Percentiles rank a stretch among this genome's conserved stretches.
Evolutionary conservation across 805 yeast genomes (phyloP).

Genomic region (Lipomyces oligophaga): DNA sequence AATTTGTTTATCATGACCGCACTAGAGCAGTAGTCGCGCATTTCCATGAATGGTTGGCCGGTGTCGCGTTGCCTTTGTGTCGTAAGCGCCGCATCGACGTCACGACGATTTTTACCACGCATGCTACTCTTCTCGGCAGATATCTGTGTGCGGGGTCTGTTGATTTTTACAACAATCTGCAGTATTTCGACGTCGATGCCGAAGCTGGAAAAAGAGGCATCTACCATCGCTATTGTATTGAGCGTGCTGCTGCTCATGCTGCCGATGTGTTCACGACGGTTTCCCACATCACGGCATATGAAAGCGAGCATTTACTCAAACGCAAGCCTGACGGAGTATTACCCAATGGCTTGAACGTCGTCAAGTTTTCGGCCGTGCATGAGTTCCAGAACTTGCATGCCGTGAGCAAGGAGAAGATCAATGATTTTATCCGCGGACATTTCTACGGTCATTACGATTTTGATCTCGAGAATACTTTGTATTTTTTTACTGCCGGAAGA

Average conservation of each 20-base stretch:
- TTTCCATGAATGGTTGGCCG: slow-evolving; percentile 98
- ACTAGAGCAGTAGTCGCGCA: slow-evolving; percentile 89
- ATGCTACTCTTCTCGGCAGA: slow-evolving; percentile 92
- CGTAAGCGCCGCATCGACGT: slow-evolving; percentile 88
- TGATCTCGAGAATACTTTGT: slow-evolving; percentile 86
- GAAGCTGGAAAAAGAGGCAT: slow-evolving; percentile 98
- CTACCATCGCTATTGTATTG: slow-evolving; percentile 94
- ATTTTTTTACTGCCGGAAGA: slow-evolving; percentile 95
- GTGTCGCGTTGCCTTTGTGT: slow-evolving; percentile 89
- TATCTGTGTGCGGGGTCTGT: slow-evolving; percentile 95
- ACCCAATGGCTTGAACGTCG: slow-evolving; percentile 94
- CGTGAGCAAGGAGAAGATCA: slow-evolving; percentile 80
- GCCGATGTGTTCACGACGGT: slow-evolving; percentile 98
- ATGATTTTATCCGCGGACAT: slow-evolving; percentile 94
- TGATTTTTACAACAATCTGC: slow-evolving; percentile 89
- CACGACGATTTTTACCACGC: slow-evolving; percentile 94
- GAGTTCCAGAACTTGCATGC: slow-evolving; percentile 98
- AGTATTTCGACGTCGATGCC: slow-evolving; percentile 87
- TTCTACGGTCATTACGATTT: slow-evolving; percentile 96
- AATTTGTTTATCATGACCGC: slow-evolving; percentile 75
- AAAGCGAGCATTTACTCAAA: slow-evolving; percentile 85
- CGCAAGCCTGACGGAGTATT: slow-evolving; percentile 97
- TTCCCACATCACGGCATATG: slow-evolving; percentile 95
- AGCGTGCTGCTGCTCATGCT: slow-evolving; percentile 91
- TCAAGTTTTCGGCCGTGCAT: slow-evolving; percentile 94